These are phyloP conservation scores for Ustilago hordei DNA, from an alignment of 1,284 basidiomycete species.

Conservation along the genomic window DNA sequence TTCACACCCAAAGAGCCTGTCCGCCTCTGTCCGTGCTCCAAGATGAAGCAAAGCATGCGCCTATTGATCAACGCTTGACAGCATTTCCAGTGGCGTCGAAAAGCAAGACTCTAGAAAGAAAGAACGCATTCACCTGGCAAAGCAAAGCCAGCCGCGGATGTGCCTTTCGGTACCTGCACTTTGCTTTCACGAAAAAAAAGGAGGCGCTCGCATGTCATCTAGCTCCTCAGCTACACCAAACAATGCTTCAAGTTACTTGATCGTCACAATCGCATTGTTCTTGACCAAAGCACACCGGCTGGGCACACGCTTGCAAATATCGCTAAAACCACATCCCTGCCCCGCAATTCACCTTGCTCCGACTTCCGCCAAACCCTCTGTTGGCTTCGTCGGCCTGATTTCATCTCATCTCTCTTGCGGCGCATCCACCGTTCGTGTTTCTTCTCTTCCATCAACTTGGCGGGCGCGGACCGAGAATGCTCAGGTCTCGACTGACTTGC, in stretches of 20 bases:
- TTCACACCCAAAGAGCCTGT: not conserved
- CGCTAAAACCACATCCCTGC: not conserved
- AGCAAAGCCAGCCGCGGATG: not conserved
- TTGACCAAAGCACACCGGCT: not conserved
- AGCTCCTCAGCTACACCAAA: not conserved
- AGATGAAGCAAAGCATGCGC: not conserved
- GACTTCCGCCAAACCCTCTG: not conserved
- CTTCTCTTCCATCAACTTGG: conserved; percentile 4
- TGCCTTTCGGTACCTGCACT: not conserved
- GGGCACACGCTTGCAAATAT: not conserved
- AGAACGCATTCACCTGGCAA: not conserved
- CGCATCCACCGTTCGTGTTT: not conserved
- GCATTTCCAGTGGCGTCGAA: not conserved
- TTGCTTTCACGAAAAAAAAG: not conserved
- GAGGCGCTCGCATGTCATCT: not conserved
- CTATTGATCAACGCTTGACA: not conserved
- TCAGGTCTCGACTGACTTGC: not conserved
- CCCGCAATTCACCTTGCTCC: not conserved
- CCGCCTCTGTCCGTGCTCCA: not conserved
- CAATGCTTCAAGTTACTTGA: not conserved
- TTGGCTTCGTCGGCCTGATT: not conserved
- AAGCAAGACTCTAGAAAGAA: not conserved
- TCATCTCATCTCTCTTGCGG: not conserved
- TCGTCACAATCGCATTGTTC: not conserved
- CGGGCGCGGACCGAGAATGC: conserved; percentile 8